Percentiles rank a stretch among this genome's conserved stretches.
Conservation (phyloP, 768 basidiomycete species). For the Podaxis sp. region DNA sequence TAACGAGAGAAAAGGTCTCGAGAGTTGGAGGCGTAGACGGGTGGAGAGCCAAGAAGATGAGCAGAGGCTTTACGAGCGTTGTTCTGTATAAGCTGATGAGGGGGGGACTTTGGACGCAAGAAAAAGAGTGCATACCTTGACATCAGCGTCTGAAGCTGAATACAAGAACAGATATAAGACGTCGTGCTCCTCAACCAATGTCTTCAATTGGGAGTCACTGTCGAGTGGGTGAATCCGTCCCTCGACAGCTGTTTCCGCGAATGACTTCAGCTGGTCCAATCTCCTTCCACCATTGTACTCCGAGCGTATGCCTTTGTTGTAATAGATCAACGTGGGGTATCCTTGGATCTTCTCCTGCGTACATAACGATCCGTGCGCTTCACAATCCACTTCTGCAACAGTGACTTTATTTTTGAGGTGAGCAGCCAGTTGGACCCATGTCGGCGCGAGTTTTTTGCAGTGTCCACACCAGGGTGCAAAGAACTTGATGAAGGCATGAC, state of each 20-base stretch:
- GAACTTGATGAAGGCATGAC: conserved; percentile 61
- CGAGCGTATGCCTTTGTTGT: conserved; percentile 51
- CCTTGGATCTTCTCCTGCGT: conserved; percentile 64
- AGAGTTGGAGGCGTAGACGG: conserved; percentile 41
- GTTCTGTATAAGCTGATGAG: conserved; percentile 21
- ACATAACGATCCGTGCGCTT: conserved; percentile 70
- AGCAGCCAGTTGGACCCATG: conserved; percentile 74
- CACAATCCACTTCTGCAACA: conserved; percentile 89
- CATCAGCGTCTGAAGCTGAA: conserved; percentile 16
- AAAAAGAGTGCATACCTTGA: not conserved
- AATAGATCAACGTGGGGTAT: conserved; percentile 83
- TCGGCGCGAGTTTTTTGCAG: conserved; percentile 90
- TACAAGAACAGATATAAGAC: conserved; percentile 64
- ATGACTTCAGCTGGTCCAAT: conserved; percentile 68
- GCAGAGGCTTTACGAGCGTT: conserved; percentile 36
- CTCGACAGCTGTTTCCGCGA: conserved; percentile 75
- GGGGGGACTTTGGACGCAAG: not conserved
- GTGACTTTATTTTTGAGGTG: conserved; percentile 70
- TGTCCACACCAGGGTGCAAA: conserved; percentile 98
- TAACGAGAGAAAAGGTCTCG: conserved; percentile 36
- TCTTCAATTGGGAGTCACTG: conserved; percentile 31
- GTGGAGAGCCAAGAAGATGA: conserved; percentile 47
- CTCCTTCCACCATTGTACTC: conserved; percentile 79
- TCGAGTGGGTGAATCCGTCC: conserved; percentile 43
- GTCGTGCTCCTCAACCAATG: conserved; percentile 41